Percentiles rank a stretch among this genome's conserved stretches.
Conservation (phyloP, 108 stramenopile genomes). For the Epipyxis sp. region DNA sequence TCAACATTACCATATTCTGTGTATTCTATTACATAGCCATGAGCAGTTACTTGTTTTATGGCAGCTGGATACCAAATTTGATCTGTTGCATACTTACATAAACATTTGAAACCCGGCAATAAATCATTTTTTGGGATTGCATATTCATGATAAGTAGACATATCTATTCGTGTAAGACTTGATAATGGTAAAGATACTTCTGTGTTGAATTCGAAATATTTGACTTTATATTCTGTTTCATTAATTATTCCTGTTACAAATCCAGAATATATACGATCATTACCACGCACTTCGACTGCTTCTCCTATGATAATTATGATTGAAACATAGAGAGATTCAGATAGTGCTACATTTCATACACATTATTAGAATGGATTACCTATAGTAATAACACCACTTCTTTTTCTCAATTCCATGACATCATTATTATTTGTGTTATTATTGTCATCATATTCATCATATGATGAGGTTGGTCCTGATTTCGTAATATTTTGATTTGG, state of each 20-base stretch:
- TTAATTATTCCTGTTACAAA: not conserved
- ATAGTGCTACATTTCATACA: not conserved
- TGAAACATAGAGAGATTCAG: not conserved
- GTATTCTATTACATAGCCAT: constrained; percentile 51
- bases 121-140: not conserved
- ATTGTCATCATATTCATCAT: not conserved
- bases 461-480: not conserved
- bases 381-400: not conserved
- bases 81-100: constrained; percentile 19
- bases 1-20: constrained; percentile 52
- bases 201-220: constrained; percentile 10
- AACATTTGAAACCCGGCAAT: constrained; percentile 9
- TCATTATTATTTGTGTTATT: not conserved
- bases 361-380: not conserved
- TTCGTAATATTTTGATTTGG: not conserved
- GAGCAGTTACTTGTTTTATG: constrained; percentile 38
- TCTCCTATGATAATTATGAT: constrained; percentile 10
- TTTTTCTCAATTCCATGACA: not conserved
- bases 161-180: not conserved
- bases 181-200: constrained; percentile 10
- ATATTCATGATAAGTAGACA: not conserved
- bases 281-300: not conserved
- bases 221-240: constrained; percentile 7
- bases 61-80: constrained; percentile 39
- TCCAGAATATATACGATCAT: not conserved